Evolutionary conservation across 2,329 filamentous ascomycete species (phyloP).

Genomic region (Neodidymelliopsis sp.): DNA sequence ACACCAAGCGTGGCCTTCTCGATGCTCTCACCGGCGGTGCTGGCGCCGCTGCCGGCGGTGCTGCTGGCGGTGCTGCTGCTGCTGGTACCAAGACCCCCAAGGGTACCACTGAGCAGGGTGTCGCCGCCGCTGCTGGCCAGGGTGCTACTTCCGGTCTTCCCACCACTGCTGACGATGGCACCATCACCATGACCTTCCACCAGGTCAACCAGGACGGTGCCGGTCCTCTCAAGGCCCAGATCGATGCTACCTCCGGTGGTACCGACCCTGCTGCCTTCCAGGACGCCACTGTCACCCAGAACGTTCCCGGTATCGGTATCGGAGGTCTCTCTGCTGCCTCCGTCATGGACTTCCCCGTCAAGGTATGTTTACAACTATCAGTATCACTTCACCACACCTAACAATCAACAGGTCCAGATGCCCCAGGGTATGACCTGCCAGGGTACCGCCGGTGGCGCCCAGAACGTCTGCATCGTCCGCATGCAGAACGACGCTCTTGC

Average conservation of each 20-base stretch:
- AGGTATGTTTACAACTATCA: constrained; percentile 31
- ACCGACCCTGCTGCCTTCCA: constrained; percentile 68
- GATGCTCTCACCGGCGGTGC: constrained; percentile 32
- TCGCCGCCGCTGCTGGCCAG: constrained; percentile 62
- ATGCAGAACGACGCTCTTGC: constrained; percentile 68
- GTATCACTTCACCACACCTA: not conserved
- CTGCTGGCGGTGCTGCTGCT: constrained; percentile 40
- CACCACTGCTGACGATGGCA: constrained; percentile 67
- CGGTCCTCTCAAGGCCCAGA: constrained; percentile 66
- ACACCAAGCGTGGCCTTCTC: constrained; percentile 38
- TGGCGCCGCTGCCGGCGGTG: constrained; percentile 18
- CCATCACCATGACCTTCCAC: constrained; percentile 70
- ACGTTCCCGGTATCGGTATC: constrained; percentile 67
- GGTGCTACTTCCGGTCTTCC: constrained; percentile 65
- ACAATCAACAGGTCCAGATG: constrained; percentile 62
- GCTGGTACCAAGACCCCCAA: constrained; percentile 58
- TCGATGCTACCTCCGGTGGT: constrained; percentile 70
- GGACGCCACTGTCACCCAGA: constrained; percentile 63
- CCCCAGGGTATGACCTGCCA: constrained; percentile 72
- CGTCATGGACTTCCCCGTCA: constrained; percentile 70
- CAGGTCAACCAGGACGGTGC: constrained; percentile 77
- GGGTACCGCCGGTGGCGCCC: constrained; percentile 64
- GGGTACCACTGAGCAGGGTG: constrained; percentile 60
- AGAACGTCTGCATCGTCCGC: constrained; percentile 70
- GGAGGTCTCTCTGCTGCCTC: constrained; percentile 66